Base-by-base conservation (phyloP, 192 early-diverging fungal species). In the Coemansia sp. region DNA sequence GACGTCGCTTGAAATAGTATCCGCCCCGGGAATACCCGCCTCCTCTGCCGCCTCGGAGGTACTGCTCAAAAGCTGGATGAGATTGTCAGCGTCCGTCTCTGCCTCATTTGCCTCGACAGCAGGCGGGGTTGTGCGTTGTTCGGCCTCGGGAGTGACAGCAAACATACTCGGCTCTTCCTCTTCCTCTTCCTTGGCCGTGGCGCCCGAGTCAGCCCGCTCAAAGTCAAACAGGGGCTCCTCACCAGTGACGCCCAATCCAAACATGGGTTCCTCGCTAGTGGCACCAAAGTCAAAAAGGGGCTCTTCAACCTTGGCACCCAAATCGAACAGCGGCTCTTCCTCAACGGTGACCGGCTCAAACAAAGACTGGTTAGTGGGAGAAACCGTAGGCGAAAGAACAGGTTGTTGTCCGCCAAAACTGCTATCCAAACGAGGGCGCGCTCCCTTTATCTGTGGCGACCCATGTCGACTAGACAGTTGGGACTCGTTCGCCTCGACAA, bases 401-500 rank as follows among this genome's bases (percentile, higher is more conserved):
- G 27, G 1, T 0, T 20, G 49, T 9, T 50, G n/a, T 12, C 53
- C 53, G 53, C 53, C 53, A 29, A 55, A 55, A 24, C 53, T 55
- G 53, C 53, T 55, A 13, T 55, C 53, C 3, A 55, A 11, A 10
- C 53, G 53, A 10, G 27, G 53, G 3, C 53, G 53, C 24, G 27
- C 53, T 13, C 53, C 53, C 49, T 24, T 24, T 24, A 52, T 52
- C 20, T 3, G 53, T 1, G 53, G 53, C 10, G 53, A 31, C 15
- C 20, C 49, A 7, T 50, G 49, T 20, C 49, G 49, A 22, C 49
- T 50, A n/a, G 31, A 33, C 4, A 13, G 5, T 34, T 77, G 75
- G 16, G 67, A 31, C 2, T 69, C 71, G 41, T 31, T 70, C n/a
- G 79, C 79, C 62, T 76, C 79, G 33, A 81, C 74, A 71, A 81